phyloP scores from a whole-genome alignment of 2,329 filamentous ascomycete genomes.

The Escovopsis sp. region DNA sequence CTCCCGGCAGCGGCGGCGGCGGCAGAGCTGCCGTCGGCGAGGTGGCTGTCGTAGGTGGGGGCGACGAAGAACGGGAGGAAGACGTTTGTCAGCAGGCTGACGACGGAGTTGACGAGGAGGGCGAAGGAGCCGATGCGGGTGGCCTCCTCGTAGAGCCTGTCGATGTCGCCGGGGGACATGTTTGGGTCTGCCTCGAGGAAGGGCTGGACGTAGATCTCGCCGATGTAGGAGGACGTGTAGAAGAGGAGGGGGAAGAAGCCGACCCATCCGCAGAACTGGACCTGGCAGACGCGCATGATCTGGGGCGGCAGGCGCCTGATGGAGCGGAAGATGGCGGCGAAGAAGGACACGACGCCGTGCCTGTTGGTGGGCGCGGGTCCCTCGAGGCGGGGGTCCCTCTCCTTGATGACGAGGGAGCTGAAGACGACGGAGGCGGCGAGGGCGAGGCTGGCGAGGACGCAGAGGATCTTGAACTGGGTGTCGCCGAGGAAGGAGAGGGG shows the following conservation, averaged over 20 bases:
- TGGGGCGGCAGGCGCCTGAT: slow-evolving; percentile 69
- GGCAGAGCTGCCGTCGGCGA: slow-evolving; percentile 15
- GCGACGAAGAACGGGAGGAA: slow-evolving; percentile 75
- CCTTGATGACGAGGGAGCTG: slow-evolving; percentile 54
- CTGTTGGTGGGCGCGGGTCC: slow-evolving; percentile 40
- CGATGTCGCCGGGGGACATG: slow-evolving; percentile 61
- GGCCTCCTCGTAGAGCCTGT: slow-evolving; percentile 67
- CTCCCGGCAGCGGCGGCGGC: slow-evolving; percentile 16
- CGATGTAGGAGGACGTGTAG: slow-evolving; percentile 89
- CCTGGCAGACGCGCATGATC: slow-evolving; percentile 65
- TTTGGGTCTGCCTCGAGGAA: slow-evolving; percentile 63
- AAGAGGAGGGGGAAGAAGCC: slow-evolving; percentile 94
- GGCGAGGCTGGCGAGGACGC: slow-evolving; percentile 65
- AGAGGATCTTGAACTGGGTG: slow-evolving; percentile 87
- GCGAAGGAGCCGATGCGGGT: slow-evolving; percentile 83
- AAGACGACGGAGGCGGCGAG: slow-evolving; percentile 56
- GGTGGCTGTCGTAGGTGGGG: slow-evolving; percentile 52
- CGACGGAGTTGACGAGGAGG: slow-evolving; percentile 73
- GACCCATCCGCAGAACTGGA: slow-evolving; percentile 81
- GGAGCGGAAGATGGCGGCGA: slow-evolving; percentile 60
- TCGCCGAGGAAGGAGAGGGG: slow-evolving; percentile 68
- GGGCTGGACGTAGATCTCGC: slow-evolving; percentile 81
- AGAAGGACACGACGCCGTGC: slow-evolving; percentile 62
- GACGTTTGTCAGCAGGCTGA: slow-evolving; percentile 69
- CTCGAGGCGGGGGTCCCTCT: slow-evolving; percentile 68